Evolutionary conservation across 768 basidiomycete species (phyloP), one percentile per base, ranked within the genome.

Genomic region (Megacollybia marginata): DNA sequence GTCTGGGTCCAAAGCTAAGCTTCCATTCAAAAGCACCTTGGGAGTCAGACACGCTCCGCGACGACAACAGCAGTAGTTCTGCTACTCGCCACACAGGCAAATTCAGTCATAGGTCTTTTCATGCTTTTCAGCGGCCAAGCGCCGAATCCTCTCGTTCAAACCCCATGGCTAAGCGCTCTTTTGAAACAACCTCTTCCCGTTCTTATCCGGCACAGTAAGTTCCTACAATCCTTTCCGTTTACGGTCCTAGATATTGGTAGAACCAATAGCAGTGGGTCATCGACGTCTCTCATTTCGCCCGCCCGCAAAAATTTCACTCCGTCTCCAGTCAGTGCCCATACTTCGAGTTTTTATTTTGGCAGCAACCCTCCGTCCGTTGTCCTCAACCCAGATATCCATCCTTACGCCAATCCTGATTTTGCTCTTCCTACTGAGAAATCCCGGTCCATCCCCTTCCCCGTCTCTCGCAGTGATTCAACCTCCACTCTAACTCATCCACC

Each of bases 21-120:
- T 80, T 88, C 60, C 85, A 88, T 64, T 86, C 85, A 53, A 83
- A 76, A 20, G 84, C 88, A 15, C 88, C 88, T 36, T 92, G 88
- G 88, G 88, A 90, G 65, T 65, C 74, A 34, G 84, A 80, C 45
- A 79, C 74, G 12, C 73, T 69, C 34, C 35, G 64, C 4, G 75
- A 74, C 58, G 78, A 80, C 23, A 6, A 28, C 23, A 38, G 57
- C 66, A 4, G 73, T 76, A 36, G 68, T 69, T 19, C 62, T 59
- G 43, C 61, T 64, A 48, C 55, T 68, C 72, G 13, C 69, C 72
- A 45, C 9, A 44, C 28, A 23, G 32, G 31, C 42, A 16, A 28
- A 31, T 10, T 23, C 44, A 16, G 44, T 31, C 15, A 57, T 68
- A 31, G 69, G 65, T 36, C 63, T 62, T 44, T 59, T 63, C 18